Percentiles rank a stretch among this genome's conserved stretches.
phyloP scores from a whole-genome alignment of 768 basidiomycete genomes.

The Clathrus columnatus region DNA sequence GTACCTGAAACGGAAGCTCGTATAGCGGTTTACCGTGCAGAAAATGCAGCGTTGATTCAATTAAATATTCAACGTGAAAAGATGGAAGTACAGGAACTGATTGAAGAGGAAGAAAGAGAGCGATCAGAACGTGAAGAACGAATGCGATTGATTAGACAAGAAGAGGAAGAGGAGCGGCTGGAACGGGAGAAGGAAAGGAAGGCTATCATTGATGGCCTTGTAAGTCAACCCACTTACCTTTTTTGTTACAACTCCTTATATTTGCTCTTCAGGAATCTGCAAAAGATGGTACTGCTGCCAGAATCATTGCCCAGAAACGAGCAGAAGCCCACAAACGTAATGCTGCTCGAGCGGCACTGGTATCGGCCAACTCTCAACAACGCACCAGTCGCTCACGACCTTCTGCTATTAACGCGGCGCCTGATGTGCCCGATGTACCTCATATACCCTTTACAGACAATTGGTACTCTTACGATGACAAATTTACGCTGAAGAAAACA shows the following conservation, averaged over 20 bases:
- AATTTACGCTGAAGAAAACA: constrained; percentile 41
- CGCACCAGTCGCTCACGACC: constrained; percentile 48
- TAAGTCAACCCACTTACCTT: constrained; percentile 29
- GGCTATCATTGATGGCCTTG: constrained; percentile 74
- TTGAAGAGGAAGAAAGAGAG: constrained; percentile 76
- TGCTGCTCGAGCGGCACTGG: constrained; percentile 41
- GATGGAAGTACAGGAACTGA: constrained; percentile 59
- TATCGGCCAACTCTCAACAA: not conserved
- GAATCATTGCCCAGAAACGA: constrained; percentile 57
- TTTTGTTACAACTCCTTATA: too few relatives aligned
- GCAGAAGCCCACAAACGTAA: constrained; percentile 56
- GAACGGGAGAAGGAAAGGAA: constrained; percentile 63
- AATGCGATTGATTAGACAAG: constrained; percentile 52
- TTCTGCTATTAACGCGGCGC: constrained; percentile 41
- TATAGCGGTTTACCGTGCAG: constrained; percentile 65
- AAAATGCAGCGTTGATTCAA: constrained; percentile 78
- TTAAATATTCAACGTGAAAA: constrained; percentile 79
- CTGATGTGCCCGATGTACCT: constrained; percentile 66
- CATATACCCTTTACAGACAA: constrained; percentile 72
- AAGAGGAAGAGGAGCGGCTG: constrained; percentile 69
- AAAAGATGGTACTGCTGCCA: constrained; percentile 11
- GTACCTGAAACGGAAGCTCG: constrained; percentile 73
- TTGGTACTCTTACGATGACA: constrained; percentile 67
- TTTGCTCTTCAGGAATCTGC: constrained; percentile 3
- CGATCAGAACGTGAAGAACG: constrained; percentile 61